Base-by-base conservation (phyloP, 1,139 yeast genomes). In the Ogataea hybrid region DNA sequence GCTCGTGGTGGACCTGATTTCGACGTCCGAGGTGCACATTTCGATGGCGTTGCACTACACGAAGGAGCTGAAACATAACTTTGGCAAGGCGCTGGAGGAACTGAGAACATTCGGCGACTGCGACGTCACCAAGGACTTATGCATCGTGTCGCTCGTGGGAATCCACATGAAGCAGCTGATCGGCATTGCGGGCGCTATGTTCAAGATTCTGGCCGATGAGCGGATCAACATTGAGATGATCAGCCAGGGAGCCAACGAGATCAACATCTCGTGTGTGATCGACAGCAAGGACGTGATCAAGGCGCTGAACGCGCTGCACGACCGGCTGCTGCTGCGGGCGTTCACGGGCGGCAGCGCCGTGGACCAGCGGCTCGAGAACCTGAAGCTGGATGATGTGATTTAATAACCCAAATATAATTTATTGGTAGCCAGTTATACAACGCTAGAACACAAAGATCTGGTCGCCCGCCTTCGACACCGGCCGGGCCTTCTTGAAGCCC, bases 171-270 rank as follows among this genome's bases (percentile, higher is more conserved):
- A 89, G 58, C 96, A 89, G 61, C 79, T 85, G 61, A 86, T 92
- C 50, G 98, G 98, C 61, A 90, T 89, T 59, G 98, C 98, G 0
- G 97, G 97, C 33, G 84, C 88, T 52, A 92, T 92, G 97, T 92
- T 92, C 68, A 83, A 90, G 53, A 88, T 95, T 3, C 71, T 92
- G 56, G 97, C 97, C 5, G 94, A 87, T 59, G 96, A 92, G 56
- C 79, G 78, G 43, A 85, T 92, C 58, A 92, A 92, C 67, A 89
- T 92, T 56, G 98, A 92, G 65, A 92, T 92, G 98, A 92, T 92
- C 60, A 80, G 90, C 43, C 98, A 92, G 71, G 98, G 98, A 53
- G 97, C 98, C 25, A 90, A 92, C 60, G 98, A 92, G 67, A 92
- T 92, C 57, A 92, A 92, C 64, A 92, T 92, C 43, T 86, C 96